Conservation (phyloP, 163 green algal species). For the Scenedesmus sp. region DNA sequence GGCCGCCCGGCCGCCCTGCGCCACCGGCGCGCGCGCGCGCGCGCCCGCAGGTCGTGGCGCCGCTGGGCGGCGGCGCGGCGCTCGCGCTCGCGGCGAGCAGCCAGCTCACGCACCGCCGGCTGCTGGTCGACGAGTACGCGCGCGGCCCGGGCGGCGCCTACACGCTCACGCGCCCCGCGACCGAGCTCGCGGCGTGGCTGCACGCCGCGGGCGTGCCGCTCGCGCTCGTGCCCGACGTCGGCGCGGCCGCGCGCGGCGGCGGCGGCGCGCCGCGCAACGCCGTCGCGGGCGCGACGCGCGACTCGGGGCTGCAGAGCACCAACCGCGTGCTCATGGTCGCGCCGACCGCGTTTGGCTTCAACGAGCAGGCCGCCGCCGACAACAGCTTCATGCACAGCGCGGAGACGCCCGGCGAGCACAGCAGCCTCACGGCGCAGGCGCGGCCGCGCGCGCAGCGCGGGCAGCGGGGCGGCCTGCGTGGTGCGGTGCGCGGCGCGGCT, state of each 20-base stretch:
- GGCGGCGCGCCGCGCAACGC: slow-evolving; percentile 8
- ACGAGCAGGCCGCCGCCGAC: slow-evolving; percentile 89
- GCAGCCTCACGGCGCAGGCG: slow-evolving; percentile 47
- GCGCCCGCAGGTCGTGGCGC: slow-evolving; percentile 51
- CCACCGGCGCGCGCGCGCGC: background rate
- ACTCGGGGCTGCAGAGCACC: slow-evolving; percentile 59
- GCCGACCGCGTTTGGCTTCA: slow-evolving; percentile 95
- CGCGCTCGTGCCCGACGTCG: slow-evolving; percentile 72
- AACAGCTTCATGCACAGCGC: slow-evolving; percentile 94
- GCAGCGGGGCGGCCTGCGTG: background rate
- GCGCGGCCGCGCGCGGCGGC: background rate
- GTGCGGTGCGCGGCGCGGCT: too few species aligned
- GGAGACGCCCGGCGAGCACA: slow-evolving; percentile 48
- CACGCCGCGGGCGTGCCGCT: slow-evolving; percentile 48
- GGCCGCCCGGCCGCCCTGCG: too few species aligned
- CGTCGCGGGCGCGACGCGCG: background rate
- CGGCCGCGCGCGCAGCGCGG: slow-evolving; percentile 20
- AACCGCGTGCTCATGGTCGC: slow-evolving; percentile 93
- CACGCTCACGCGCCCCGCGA: slow-evolving; percentile 31
- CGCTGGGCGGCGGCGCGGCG: slow-evolving; percentile 54
- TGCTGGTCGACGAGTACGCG: slow-evolving; percentile 82
- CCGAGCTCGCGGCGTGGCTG: slow-evolving; percentile 35
- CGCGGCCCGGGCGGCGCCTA: slow-evolving; percentile 14
- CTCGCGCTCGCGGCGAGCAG: slow-evolving; percentile 53
- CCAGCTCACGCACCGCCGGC: slow-evolving; percentile 47